A percentile compares a stretch with the other conserved stretches of the same genome.
Evolutionary conservation across 768 basidiomycete genomes (phyloP).

Genomic region (Pisolithus marmoratus): DNA sequence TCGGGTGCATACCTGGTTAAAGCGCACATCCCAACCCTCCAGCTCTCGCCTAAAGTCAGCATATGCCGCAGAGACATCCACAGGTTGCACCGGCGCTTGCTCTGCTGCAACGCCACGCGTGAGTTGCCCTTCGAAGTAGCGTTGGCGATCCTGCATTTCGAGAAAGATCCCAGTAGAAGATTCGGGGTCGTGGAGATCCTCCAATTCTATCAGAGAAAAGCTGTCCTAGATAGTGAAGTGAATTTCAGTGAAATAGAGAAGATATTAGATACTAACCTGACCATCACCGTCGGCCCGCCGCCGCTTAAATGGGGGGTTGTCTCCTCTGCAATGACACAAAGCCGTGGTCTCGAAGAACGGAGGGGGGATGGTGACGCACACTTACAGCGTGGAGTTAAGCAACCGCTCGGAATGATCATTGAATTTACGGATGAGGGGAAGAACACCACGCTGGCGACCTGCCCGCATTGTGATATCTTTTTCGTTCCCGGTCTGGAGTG

Average conservation of each 20-base stretch:
- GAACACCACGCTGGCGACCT: constrained; percentile 77
- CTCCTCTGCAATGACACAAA: constrained; percentile 37
- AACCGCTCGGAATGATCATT: constrained; percentile 95
- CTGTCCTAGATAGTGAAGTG: constrained; percentile 5
- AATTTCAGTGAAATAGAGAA: not conserved
- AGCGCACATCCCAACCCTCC: constrained; percentile 49
- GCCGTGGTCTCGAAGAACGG: not conserved
- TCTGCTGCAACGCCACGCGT: constrained; percentile 13
- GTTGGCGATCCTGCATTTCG: constrained; percentile 82
- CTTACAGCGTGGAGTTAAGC: constrained; percentile 72
- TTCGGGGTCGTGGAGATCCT: constrained; percentile 75
- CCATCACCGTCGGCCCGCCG: constrained; percentile 42
- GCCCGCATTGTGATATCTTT: constrained; percentile 95
- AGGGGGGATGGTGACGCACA: constrained; percentile 6
- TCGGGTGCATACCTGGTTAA: constrained; percentile 45
- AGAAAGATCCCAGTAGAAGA: constrained; percentile 64
- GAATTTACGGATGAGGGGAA: constrained; percentile 94
- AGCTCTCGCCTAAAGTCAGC: constrained; percentile 43
- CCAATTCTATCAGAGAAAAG: constrained; percentile 68
- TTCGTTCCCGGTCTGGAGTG: constrained; percentile 73
- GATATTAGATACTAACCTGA: constrained; percentile 31
- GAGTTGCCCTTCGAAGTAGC: constrained; percentile 73
- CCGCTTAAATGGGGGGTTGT: constrained; percentile 54
- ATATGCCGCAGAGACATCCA: constrained; percentile 46
- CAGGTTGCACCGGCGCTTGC: constrained; percentile 15